Percentiles rank a stretch among this genome's conserved stretches.
Conservation (phyloP, 148 eudicot genomes). For the Fagopyrum esculentum region DNA sequence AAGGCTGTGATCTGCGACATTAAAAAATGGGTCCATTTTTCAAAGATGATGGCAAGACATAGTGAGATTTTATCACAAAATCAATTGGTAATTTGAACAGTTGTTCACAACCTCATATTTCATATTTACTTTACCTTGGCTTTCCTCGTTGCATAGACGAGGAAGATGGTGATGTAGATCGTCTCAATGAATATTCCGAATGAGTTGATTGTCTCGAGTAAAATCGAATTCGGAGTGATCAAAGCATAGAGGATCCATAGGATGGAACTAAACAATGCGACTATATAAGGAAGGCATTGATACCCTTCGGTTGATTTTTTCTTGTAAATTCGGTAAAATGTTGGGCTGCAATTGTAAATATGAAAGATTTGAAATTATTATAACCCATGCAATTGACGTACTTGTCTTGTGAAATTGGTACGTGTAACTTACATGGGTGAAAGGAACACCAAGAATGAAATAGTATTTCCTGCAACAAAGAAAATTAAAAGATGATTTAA, state of each 20-base stretch:
- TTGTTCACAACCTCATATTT: too few species aligned
- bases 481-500: neutral
- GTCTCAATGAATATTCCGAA: slow-evolving; percentile 54
- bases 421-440: slow-evolving; percentile 64
- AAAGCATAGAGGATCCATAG: slow-evolving; percentile 53
- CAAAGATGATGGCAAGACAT: too few species aligned
- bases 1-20: slow-evolving; percentile 32
- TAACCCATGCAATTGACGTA: neutral
- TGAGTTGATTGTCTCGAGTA: slow-evolving; percentile 53
- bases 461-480: slow-evolving; percentile 48
- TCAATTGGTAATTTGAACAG: too few species aligned
- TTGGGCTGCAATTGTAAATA: slow-evolving; percentile 33
- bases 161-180: slow-evolving; percentile 39
- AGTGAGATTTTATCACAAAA: too few species aligned
- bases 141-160: slow-evolving; percentile 39
- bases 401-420: neutral
- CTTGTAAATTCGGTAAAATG: slow-evolving; percentile 46
- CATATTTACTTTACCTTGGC: slow-evolving; percentile 54
- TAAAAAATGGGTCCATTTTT: neutral
- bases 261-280: slow-evolving; percentile 43
- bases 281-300: slow-evolving; percentile 53
- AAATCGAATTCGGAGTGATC: slow-evolving; percentile 30
- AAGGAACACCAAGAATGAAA: slow-evolving; percentile 80
- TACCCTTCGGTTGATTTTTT: slow-evolving; percentile 61
- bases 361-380: neutral